Evolutionary conservation across 768 basidiomycete species (phyloP).

Genomic region (Russula ochroleuca): DNA sequence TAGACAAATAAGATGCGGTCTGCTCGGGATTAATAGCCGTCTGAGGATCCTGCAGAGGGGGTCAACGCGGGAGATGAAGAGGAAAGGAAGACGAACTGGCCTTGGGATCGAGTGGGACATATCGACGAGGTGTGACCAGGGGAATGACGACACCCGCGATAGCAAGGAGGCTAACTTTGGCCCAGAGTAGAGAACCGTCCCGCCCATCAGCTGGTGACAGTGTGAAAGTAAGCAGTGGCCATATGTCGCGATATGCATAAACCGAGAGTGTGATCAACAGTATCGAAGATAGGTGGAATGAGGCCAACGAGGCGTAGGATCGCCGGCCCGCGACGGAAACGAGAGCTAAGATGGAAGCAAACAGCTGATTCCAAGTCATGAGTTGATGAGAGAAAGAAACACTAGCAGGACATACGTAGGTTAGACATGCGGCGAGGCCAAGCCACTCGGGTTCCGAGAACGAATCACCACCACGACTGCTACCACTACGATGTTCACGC

Average conservation of each 20-base stretch:
- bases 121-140: slow-evolving; percentile 51
- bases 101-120: slow-evolving; percentile 54
- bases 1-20: slow-evolving; percentile 33
- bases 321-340: slow-evolving; percentile 23
- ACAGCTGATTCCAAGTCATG: slow-evolving; percentile 19
- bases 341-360: slow-evolving; percentile 28
- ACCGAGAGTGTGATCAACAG: slow-evolving; percentile 46
- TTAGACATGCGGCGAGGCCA: slow-evolving; percentile 29
- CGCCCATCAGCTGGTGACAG: slow-evolving; percentile 45
- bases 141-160: slow-evolving; percentile 49
- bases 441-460: slow-evolving; percentile 23
- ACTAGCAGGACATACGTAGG: slow-evolving; percentile 38
- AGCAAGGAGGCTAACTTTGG: slow-evolving; percentile 45
- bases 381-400: background rate
- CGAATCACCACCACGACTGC: background rate
- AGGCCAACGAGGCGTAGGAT: slow-evolving; percentile 25
- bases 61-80: background rate
- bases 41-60: slow-evolving; percentile 29
- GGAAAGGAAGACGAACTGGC: slow-evolving; percentile 31
- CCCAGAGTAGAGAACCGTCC: slow-evolving; percentile 52
- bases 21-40: slow-evolving; percentile 33
- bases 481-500: slow-evolving; percentile 17
- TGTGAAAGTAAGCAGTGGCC: slow-evolving; percentile 55
- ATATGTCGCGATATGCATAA: slow-evolving; percentile 56
- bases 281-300: slow-evolving; percentile 46